These are phyloP conservation scores for Orbilia oligospora DNA, from an alignment of 2,329 filamentous ascomycete genomes.

Conservation along the genomic window DNA sequence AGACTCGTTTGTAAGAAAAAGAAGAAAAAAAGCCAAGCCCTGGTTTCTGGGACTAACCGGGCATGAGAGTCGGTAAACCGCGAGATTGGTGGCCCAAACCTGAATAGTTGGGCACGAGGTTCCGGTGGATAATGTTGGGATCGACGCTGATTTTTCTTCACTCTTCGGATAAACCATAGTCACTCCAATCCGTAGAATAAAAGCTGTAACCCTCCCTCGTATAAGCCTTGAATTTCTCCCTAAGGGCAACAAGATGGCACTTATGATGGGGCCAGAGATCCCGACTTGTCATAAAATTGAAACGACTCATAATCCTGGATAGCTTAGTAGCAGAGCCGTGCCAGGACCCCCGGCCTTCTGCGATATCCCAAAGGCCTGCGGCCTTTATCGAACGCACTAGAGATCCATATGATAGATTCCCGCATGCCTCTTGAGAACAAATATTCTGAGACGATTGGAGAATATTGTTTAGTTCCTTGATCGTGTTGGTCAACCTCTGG, in stretches of 20 bases:
- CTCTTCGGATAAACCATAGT: too few species aligned
- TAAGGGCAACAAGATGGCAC: background rate
- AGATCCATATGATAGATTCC: background rate
- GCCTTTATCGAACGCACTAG: background rate
- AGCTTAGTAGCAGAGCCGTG: background rate
- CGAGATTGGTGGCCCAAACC: too few species aligned
- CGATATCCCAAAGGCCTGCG: background rate
- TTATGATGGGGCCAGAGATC: background rate
- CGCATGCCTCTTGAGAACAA: background rate
- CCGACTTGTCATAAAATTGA: background rate
- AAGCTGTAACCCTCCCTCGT: too few species aligned
- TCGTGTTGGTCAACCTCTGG: background rate
- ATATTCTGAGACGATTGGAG: background rate
- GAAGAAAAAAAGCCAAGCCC: too few species aligned
- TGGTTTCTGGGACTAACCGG: too few species aligned
- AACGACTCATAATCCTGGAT: background rate
- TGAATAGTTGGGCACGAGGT: too few species aligned
- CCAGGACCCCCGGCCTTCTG: background rate
- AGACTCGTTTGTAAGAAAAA: too few species aligned
- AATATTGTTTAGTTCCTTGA: background rate
- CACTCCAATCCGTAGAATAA: too few species aligned
- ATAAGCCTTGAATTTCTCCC: too few species aligned
- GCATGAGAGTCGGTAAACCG: too few species aligned
- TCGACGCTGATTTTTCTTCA: too few species aligned
- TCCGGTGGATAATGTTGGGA: too few species aligned